Base-by-base conservation (phyloP, 1,284 basidiomycete species). In the Moesziomyces sp. region DNA sequence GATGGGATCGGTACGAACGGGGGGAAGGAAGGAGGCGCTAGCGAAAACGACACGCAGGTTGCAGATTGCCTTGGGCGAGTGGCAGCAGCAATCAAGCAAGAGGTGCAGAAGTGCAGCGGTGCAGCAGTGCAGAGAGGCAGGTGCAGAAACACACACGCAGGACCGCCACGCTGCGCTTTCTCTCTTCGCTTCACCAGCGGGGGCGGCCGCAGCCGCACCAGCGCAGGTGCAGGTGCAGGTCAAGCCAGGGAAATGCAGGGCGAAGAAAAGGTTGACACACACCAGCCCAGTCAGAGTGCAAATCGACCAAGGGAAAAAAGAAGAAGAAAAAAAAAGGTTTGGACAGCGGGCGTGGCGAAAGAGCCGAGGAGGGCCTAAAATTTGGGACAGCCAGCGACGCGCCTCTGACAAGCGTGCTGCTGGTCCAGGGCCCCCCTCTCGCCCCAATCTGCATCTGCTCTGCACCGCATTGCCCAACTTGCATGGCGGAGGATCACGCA, bases 41-140 rank as follows among this genome's bases (percentile, higher is more conserved):
- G 46, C 44, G 43, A 55, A 70, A 70, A 49, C 52, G 67, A 64
- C 67, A 64, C 59, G 56, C 59, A 70, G 53, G 58, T 70, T 70
- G 65, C 65, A 68, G 65, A 58, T 67, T 58, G 65, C 65, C 61
- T 67, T 58, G 51, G 28, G 19, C 10, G 24, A 33, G 28, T 43
- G 21, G 26, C 33, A 46, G 49, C 35, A 55, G 40, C 38, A 47
- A 30, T 30, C 30, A 30, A 30, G 30, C 30, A 30, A 30, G 35
- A 38, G 13, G 35, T 38, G 35, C 35, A 38, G 35, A 38, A 38
- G 35, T 38, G 35, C 35, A 38, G 30, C 30, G 9, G 30, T 30
- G 30, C 30, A 30, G 24, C 24, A 26, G 24, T 26, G 24, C 24
- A 26, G 24, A 26, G 35, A 38, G 35, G 14, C 14, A 33, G 28